Base-by-base conservation (phyloP, 345 rosid species). In the Nasturtium officinale region DNA sequence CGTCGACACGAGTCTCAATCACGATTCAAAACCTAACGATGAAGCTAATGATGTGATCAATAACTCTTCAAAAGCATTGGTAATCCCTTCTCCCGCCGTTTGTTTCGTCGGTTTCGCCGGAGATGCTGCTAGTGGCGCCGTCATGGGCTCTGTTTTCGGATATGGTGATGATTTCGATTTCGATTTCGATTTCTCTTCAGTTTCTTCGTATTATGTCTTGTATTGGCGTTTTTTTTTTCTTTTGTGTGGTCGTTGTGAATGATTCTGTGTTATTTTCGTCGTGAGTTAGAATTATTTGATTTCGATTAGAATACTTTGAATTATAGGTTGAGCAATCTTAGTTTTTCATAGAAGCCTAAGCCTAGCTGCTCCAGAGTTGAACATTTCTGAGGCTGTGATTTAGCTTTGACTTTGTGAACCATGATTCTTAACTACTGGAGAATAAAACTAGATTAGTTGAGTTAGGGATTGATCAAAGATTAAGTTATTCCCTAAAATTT, bases 91-190 rank as follows among this genome's bases (percentile, higher is more conserved):
- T 32, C 86, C 90, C 17, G 84, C 82, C 55, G 85, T 87, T 47
- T 95, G 99, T 72, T 77, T 95, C 71, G 63, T 83, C 71, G 87
- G 88, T 70, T 88, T 83, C 79, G 91, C 86, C 4, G 85, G 84
- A 29, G 96, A 91, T 83, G 78, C 97, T 63, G 88, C 88, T 28
- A 84, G 86, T 23, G 99, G 98, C 67, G 96, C 96, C 51, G 69
- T 91, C 75, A 84, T 85, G 90, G 98, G 98, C 69, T 85, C 97
- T 69, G 80, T 91, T 55, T 88, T 88, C 72, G 96, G 98, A 50
- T 91, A 82, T 58, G 99, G 98, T 95, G 50, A 16, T 43, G n/a
- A n/a, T n/a, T n/a, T n/a, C n/a, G 9, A 2, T 45, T 40, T 60
- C 29, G 0, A 11, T 13, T 59, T 40, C 38, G 26, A 2, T 26